A percentile compares a stretch with the other conserved stretches of the same genome.
phyloP scores from a whole-genome alignment of 2,329 filamentous ascomycete species.

The Cytospora chrysosperma region DNA sequence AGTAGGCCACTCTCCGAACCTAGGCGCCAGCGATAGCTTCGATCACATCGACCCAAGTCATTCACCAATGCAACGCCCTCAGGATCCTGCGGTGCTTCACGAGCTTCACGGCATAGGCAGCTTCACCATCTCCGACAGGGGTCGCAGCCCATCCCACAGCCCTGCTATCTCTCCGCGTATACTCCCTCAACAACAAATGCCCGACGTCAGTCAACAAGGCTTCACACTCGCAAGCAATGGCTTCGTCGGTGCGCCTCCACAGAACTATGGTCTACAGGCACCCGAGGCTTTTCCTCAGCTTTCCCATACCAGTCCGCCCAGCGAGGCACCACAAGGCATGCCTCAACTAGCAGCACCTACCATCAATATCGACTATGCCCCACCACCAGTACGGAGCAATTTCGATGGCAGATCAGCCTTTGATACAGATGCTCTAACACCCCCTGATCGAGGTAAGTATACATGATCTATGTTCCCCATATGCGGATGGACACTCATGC shows the following conservation, averaged over 20 bases:
- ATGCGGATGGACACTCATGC: conserved; percentile 1
- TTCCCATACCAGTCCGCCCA: conserved; percentile 42
- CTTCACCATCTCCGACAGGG: conserved; percentile 77
- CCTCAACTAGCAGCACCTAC: conserved; percentile 73
- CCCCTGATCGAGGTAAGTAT: conserved; percentile 66
- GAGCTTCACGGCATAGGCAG: conserved; percentile 74
- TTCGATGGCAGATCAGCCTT: conserved; percentile 67
- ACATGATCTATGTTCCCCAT: background rate
- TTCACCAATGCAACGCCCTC: conserved; percentile 76
- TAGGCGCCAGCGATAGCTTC: conserved; percentile 75
- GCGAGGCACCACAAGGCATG: conserved; percentile 53
- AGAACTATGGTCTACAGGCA: conserved; percentile 42
- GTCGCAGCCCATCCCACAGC: conserved; percentile 77
- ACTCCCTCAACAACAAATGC: conserved; percentile 54
- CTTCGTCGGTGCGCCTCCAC: conserved; percentile 40
- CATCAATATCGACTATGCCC: conserved; percentile 92
- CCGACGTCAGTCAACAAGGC: conserved; percentile 50
- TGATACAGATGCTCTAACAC: conserved; percentile 77
- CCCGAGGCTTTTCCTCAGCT: conserved; percentile 55
- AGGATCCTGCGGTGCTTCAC: conserved; percentile 71
- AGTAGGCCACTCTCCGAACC: conserved; percentile 73
- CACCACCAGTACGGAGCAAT: conserved; percentile 64
- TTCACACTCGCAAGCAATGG: conserved; percentile 46
- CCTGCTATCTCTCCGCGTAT: conserved; percentile 65
- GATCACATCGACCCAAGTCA: conserved; percentile 69